Base-by-base conservation (phyloP, 176 grass and related monocot genomes). In the Coix lacrymajobi region DNA sequence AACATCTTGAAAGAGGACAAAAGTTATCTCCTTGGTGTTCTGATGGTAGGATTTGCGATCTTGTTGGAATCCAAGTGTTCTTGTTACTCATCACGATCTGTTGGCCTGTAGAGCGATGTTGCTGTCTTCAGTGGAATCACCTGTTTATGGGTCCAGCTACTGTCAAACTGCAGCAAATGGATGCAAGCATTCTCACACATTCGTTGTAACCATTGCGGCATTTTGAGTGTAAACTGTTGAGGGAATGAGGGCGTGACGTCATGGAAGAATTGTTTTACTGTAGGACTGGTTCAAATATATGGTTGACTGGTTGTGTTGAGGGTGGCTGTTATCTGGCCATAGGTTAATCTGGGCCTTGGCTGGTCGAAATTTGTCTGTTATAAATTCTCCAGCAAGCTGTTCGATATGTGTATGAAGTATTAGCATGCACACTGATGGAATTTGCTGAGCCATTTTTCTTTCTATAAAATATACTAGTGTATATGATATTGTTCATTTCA, bases 1-100 rank as follows among this genome's bases (percentile, higher is more conserved):
- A 73, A 88, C 90, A 13, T 69, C 81, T 28, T 97, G 78, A 90
- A 85, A 85, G 56, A 65, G 66, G 32, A 34, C 22, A 34, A 77
- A 80, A n/a, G 41, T 5, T n/a, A n/a, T n/a, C n/a, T n/a, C n/a
- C n/a, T n/a, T n/a, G n/a, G n/a, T n/a, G 7, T 88, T 84, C 24
- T 68, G 68, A 79, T 45, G 36, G 70, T 79, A 64, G 30, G 51
- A 63, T 61, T 41, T 73, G 46, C 34, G 36, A 29, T 73, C 11
- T 63, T 86, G 17, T 56, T 73, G 16, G 26, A 43, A 57, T 20
- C 29, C 29, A 25, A 49, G n/a, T n/a, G n/a, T n/a, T n/a, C n/a
- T n/a, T n/a, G n/a, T n/a, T n/a, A n/a, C n/a, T n/a, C n/a, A n/a
- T n/a, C n/a, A n/a, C n/a, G n/a, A n/a, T n/a, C n/a, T n/a, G n/a